Evolutionary conservation across 495 filamentous ascomycete species (phyloP), one percentile per base, ranked within the genome.

Genomic region (Clavariopsis aquatica): DNA sequence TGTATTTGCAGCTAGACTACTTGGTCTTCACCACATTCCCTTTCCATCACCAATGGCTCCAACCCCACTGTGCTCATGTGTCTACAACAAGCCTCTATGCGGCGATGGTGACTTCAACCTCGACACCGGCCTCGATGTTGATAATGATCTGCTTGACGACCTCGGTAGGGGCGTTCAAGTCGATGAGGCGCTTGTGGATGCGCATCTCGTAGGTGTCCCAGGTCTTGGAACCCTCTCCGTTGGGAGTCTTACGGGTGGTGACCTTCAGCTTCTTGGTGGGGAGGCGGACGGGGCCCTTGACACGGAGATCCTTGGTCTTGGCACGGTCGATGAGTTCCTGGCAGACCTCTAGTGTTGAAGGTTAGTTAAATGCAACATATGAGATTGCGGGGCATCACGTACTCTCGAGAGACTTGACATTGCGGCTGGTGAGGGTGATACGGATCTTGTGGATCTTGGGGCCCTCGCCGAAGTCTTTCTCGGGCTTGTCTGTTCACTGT

Each of bases 101-200:
- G 78, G 94, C 94, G 82, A 98, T 98, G 74, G 94, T 98, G 71
- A 98, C 94, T 86, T 98, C 94, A 73, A 98, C 94, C 87, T 98
- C 94, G 77, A 98, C 94, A 84, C 94, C 94, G 66, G 94, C 94
- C 87, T 98, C 94, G 79, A 98, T 98, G 85, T 98, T 98, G 84
- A 98, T 92, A 79, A 98, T 98, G 85, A 98, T 98, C 86, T 96
- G 92, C 88, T 98, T 98, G 79, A 98, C 94, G 64, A 96, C 91
- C 85, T 98, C 94, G 72, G 94, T 98, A 58, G 94, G 94, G 65
- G 94, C 94, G 78, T 93, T 94, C 61, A 98, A 83, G 82, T 94
- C 90, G 78, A 96, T 95, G 75, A 95, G 86, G 77, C 93, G 90
- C 87, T 98, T 98, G 85, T 98, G 92, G 77, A 98, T 95, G 83